A percentile compares a stretch with the other conserved stretches of the same genome.
These are phyloP conservation scores for Didymella pinodella DNA, from an alignment of 2,329 filamentous ascomycete genomes.

Conservation along the genomic window DNA sequence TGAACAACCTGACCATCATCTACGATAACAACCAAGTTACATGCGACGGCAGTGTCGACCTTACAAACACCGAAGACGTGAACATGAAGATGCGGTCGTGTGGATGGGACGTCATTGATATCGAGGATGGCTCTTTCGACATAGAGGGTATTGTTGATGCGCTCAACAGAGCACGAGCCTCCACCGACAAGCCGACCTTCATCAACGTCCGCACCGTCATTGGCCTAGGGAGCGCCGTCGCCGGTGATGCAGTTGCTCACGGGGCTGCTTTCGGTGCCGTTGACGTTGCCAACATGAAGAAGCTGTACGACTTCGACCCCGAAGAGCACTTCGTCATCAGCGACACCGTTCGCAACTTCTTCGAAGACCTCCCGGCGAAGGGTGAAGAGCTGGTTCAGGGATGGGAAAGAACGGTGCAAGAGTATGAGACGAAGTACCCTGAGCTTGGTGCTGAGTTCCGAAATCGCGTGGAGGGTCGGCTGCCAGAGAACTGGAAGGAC, in stretches of 20 bases:
- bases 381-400: conserved; percentile 58
- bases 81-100: conserved; percentile 65
- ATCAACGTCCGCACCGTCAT: conserved; percentile 67
- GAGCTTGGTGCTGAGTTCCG: conserved; percentile 61
- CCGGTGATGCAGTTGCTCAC: conserved; percentile 63
- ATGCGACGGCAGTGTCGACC: conserved; percentile 65
- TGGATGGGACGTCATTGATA: conserved; percentile 64
- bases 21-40: conserved; percentile 70
- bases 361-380: conserved; percentile 56
- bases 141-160: conserved; percentile 59
- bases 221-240: conserved; percentile 58
- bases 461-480: conserved; percentile 58
- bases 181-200: conserved; percentile 62
- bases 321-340: conserved; percentile 58
- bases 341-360: conserved; percentile 61
- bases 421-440: conserved; percentile 57
- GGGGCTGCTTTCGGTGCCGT: conserved; percentile 65
- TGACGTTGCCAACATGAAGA: conserved; percentile 65
- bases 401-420: conserved; percentile 58
- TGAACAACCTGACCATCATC: conserved; percentile 65
- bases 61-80: conserved; percentile 64
- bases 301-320: conserved; percentile 58
- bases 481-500: conserved; percentile 59
- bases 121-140: conserved; percentile 62
- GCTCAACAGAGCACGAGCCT: conserved; percentile 55